These are phyloP conservation scores for Rosa chinensis DNA, from an alignment of 306 rosid genomes.

Conservation along the genomic window DNA sequence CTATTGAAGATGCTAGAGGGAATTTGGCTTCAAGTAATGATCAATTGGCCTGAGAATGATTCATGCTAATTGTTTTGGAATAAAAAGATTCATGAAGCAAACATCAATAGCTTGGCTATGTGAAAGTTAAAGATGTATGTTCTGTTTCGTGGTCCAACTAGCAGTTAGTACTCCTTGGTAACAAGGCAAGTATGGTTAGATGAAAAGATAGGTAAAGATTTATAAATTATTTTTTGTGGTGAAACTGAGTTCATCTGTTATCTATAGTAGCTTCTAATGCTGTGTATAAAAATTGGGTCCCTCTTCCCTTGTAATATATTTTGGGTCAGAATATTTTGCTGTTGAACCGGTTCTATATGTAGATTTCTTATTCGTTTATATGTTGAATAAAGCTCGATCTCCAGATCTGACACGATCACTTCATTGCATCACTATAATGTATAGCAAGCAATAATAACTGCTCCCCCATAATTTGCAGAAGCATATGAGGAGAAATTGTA, in stretches of 20 bases:
- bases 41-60: background rate
- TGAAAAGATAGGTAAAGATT: background rate
- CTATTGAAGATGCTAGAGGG: background rate
- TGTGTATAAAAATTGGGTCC: slow-evolving; percentile 2
- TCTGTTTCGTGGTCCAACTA: background rate
- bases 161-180: background rate
- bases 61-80: background rate
- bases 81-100: too few species aligned
- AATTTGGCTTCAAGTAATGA: background rate
- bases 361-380: background rate
- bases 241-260: background rate
- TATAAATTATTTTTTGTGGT: background rate
- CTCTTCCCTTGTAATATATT: background rate
- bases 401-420: background rate
- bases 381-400: slow-evolving; percentile 1
- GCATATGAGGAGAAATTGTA: slow-evolving; percentile 94
- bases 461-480: slow-evolving; percentile 49
- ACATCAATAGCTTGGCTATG: background rate
- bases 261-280: too few species aligned
- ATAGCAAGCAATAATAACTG: slow-evolving; percentile 21
- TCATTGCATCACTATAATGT: slow-evolving; percentile 12
- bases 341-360: slow-evolving; percentile 19
- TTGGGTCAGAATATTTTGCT: slow-evolving; percentile 8
- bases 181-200: background rate
- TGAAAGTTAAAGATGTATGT: background rate